Evolutionary conservation across 2,329 filamentous ascomycete species (phyloP).

Genomic region (Trichophyton schoenleinii): DNA sequence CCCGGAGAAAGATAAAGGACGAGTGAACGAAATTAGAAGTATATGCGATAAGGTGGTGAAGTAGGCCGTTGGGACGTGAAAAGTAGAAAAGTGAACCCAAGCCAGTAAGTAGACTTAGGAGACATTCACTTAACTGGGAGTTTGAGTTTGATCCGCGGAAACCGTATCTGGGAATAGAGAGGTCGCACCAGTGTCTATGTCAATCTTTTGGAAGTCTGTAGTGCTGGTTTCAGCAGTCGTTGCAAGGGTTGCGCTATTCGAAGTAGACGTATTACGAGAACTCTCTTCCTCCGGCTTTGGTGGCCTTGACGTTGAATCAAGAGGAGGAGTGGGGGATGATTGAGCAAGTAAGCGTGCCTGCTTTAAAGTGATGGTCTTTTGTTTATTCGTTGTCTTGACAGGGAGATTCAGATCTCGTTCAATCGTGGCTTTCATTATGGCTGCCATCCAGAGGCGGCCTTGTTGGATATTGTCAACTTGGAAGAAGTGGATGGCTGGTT

Average conservation of each 20-base stretch:
- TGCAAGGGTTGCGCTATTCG: conserved; percentile 1
- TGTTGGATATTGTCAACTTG: conserved; percentile 82
- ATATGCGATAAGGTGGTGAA: background rate
- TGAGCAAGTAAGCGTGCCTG: conserved; percentile 83
- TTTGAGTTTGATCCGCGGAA: background rate
- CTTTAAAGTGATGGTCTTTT: conserved; percentile 85
- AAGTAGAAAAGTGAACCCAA: background rate
- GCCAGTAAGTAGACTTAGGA: background rate
- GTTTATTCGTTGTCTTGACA: conserved; percentile 80
- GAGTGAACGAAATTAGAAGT: background rate
- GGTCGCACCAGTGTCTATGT: conserved; percentile 17
- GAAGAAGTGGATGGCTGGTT: conserved; percentile 94
- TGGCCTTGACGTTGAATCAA: conserved; percentile 35
- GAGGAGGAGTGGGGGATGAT: conserved; percentile 57
- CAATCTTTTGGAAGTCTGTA: conserved; percentile 11
- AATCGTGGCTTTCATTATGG: conserved; percentile 96
- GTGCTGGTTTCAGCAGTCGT: background rate
- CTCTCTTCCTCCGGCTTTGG: background rate
- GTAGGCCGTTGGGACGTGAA: background rate
- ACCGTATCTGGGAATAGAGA: conserved; percentile 20
- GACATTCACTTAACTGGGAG: background rate
- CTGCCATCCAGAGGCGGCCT: conserved; percentile 94
- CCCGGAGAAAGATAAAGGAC: background rate
- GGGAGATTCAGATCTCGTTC: conserved; percentile 69
- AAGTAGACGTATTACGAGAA: background rate